Base-by-base conservation (phyloP, 495 filamentous ascomycete genomes). In the Haplographium delicatum region DNA sequence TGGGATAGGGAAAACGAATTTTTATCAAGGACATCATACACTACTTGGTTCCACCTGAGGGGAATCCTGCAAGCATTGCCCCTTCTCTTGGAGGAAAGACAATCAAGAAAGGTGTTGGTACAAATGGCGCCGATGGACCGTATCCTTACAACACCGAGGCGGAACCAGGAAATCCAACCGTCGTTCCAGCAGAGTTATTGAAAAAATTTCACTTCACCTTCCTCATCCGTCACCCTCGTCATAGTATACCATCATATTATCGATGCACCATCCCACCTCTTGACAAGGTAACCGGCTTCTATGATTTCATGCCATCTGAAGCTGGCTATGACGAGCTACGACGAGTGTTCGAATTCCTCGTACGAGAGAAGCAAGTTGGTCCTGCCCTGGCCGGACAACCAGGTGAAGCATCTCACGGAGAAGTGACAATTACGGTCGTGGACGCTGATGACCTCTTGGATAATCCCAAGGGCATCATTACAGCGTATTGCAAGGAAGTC, bases 21-120 rank as follows among this genome's bases (percentile, higher is more conserved):
- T 95, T 97, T 73, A 93, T 98, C 78, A 98, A 98, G 66, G 93
- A 97, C 66, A 98, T 98, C 62, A 79, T 85, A 30, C 82, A 96
- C 65, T 96, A 96, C 64, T 71, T 95, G 35, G 68, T 86, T 47
- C 89, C 91, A 4, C 90, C 89, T 2, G 63, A 82, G 53, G 69
- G 71, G n/a, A 72, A 82, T 46, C 71, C 76, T 15, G 79, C 85
- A 33, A 73, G 67, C 28, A 82, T 91, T 48, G 88, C 88, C 16
- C 88, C 88, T 2, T 91, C 88, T 25, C 72, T 96, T 24, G 62
- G 72, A 27, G 61, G 51, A 26, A 47, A 47, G 38, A 43, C 25
- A 6, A 22, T 52, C 33, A 80, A 81, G 56, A 80, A 80, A 40
- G 82, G 83, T 23, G 77, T 85, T 47, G 80, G 81, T 20, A 83